phyloP scores from a whole-genome alignment of 441 rosid species.

The California macrophylla region DNA sequence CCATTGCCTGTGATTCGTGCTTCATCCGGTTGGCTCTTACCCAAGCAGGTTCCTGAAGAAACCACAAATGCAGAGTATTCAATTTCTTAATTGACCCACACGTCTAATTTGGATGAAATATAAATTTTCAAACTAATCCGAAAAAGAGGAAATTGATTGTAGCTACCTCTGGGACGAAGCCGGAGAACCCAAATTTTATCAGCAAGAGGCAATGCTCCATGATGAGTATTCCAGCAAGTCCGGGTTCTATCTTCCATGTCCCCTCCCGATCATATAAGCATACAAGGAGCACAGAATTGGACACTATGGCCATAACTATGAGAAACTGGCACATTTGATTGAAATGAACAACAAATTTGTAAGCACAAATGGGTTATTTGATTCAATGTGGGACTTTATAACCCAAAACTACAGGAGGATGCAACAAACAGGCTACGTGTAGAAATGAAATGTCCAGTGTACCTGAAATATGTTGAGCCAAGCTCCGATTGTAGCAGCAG shows the following conservation, averaged over 20 bases:
- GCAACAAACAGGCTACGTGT: no score
- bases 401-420: no score
- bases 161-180: constrained; percentile 77
- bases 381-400: no score
- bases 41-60: constrained; percentile 77
- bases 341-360: background rate
- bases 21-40: constrained; percentile 61
- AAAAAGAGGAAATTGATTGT: background rate
- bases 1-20: constrained; percentile 65
- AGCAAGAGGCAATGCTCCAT: constrained; percentile 71
- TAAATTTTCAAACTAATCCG: background rate
- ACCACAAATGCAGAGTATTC: no score
- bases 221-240: constrained; percentile 70
- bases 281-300: constrained; percentile 77
- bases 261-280: constrained; percentile 83
- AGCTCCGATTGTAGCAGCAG: constrained; percentile 76
- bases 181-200: constrained; percentile 71
- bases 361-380: background rate
- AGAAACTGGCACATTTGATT: constrained; percentile 41
- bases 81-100: no score
- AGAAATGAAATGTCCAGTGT: background rate
- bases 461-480: constrained; percentile 97
- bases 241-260: constrained; percentile 87
- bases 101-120: no score
- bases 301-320: constrained; percentile 82